phyloP scores from a whole-genome alignment of 306 rosid genomes.

The Sindora glabra region DNA sequence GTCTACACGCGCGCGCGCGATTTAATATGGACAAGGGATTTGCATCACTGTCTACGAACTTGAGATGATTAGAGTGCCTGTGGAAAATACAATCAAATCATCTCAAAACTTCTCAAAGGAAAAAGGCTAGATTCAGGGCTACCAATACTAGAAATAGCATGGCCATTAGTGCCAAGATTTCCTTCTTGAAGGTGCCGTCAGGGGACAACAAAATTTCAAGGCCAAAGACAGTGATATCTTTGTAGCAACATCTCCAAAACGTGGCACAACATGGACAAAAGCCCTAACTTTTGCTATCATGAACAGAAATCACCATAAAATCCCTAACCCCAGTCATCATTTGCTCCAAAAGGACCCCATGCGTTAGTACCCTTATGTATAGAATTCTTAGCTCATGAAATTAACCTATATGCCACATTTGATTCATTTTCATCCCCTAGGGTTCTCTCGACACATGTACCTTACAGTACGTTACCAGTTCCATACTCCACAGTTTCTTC shows the following conservation, averaged over 20 bases:
- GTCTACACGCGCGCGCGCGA: no score
- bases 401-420: not conserved
- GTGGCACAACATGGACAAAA: constrained; percentile 30
- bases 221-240: constrained; percentile 8
- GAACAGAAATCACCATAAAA: not conserved
- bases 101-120: not conserved
- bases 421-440: not conserved
- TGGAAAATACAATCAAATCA: not conserved
- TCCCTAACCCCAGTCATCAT: not conserved
- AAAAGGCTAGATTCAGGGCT: not conserved
- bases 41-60: no score
- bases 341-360: not conserved
- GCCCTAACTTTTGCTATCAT: constrained; percentile 16
- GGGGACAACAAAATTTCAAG: constrained; percentile 5
- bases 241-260: constrained; percentile 9
- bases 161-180: not conserved
- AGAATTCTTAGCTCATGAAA: not conserved
- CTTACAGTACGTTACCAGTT: not conserved
- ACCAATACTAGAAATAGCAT: no score
- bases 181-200: not conserved
- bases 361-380: not conserved
- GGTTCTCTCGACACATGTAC: not conserved
- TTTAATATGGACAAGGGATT: no score
- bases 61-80: not conserved
- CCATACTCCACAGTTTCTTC: not conserved